These are phyloP conservation scores for Nicotiana rustica DNA, from an alignment of 305 asterid genomes.

Conservation along the genomic window DNA sequence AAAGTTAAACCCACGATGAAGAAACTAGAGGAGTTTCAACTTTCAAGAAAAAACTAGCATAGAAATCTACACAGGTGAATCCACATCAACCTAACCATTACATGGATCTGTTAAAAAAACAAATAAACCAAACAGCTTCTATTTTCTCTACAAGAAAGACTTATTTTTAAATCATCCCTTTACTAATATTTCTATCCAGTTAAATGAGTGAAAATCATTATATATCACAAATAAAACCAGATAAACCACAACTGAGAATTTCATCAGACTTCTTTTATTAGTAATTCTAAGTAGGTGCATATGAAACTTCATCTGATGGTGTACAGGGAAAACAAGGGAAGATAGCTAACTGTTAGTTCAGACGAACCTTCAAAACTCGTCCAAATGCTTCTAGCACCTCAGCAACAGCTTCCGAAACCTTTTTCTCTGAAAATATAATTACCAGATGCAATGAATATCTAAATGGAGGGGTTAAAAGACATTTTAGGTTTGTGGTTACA, in stretches of 20 bases:
- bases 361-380: conserved; percentile 77
- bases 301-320: conserved; percentile 8
- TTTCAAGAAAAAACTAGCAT: conserved; percentile 18
- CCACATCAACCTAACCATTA: conserved; percentile 23
- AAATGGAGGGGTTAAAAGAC: conserved; percentile 36
- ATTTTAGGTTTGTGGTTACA: conserved; percentile 31
- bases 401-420: conserved; percentile 58
- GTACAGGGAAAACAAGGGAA: conserved; percentile 17
- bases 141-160: conserved; percentile 19
- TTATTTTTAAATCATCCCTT: neutral
- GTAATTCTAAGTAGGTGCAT: conserved; percentile 18
- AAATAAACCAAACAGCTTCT: conserved; percentile 24
- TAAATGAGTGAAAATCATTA: conserved; percentile 9
- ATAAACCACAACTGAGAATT: conserved; percentile 11
- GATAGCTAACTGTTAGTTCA: conserved; percentile 16
- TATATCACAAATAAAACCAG: conserved; percentile 17
- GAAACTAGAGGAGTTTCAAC: conserved; percentile 26
- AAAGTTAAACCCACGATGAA: neutral
- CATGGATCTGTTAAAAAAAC: neutral
- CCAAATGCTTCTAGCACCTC: conserved; percentile 92
- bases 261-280: conserved; percentile 21
- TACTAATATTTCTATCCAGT: conserved; percentile 5
- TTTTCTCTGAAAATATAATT: conserved; percentile 58
- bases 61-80: neutral
- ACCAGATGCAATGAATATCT: conserved; percentile 38